phyloP scores from a whole-genome alignment of 2,329 filamentous ascomycete genomes.

The Chrysoporthe austroafricana region DNA sequence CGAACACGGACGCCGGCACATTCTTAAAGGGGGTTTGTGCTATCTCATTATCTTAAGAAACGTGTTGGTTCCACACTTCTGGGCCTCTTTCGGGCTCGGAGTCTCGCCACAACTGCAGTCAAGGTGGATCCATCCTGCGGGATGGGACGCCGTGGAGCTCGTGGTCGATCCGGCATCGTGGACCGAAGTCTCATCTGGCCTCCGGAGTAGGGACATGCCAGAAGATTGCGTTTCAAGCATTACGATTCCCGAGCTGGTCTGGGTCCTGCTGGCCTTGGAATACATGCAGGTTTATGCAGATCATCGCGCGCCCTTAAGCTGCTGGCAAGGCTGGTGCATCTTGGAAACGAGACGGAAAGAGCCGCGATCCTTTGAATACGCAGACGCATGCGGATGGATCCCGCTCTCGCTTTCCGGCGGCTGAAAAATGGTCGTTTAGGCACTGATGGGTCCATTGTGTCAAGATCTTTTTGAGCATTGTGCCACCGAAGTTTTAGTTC shows the following conservation, averaged over 20 bases:
- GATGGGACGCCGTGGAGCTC: conserved; percentile 12
- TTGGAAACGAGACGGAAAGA: neutral
- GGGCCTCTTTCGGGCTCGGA: conserved; percentile 15
- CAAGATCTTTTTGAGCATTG: conserved; percentile 7
- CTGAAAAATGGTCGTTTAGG: neutral
- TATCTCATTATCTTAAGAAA: conserved; percentile 14
- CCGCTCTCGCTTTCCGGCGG: neutral
- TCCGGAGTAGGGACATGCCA: neutral
- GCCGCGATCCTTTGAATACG: neutral
- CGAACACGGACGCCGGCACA: neutral
- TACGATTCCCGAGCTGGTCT: neutral
- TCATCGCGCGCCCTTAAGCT: neutral
- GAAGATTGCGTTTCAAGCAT: neutral
- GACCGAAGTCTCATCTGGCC: neutral
- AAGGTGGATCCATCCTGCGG: conserved; percentile 11
- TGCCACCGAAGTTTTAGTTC: conserved; percentile 9
- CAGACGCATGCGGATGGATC: neutral
- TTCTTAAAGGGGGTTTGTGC: neutral
- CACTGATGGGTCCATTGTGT: conserved; percentile 19
- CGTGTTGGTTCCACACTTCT: conserved; percentile 13
- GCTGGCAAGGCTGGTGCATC: neutral
- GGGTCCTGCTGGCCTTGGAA: neutral
- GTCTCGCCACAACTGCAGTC: conserved; percentile 21
- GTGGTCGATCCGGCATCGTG: neutral
- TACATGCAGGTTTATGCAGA: neutral